These are phyloP conservation scores for Phytopythium vexans DNA, from an alignment of 352 stramenopile genomes.

Conservation along the genomic window DNA sequence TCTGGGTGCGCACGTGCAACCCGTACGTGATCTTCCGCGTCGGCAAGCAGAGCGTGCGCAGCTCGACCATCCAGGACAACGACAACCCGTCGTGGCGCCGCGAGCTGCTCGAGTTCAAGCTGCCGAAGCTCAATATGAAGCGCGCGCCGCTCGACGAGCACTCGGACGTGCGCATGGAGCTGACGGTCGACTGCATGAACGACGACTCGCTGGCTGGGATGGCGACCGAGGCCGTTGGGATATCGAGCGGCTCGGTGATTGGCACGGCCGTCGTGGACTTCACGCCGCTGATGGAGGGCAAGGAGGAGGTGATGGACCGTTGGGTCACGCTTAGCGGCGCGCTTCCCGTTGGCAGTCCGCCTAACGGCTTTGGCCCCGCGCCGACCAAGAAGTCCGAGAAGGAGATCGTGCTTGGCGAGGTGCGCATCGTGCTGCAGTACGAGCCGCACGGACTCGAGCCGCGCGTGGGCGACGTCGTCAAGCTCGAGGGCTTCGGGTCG, in stretches of 20 bases:
- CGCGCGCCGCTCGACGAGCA: conserved; percentile 51
- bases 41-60: conserved; percentile 64
- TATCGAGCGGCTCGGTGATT: conserved; percentile 73
- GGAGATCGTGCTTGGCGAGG: conserved; percentile 59
- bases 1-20: conserved; percentile 80
- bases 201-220: conserved; percentile 75
- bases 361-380: background rate
- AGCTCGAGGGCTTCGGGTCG: conserved; percentile 71
- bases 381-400: conserved; percentile 43
- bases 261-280: conserved; percentile 67
- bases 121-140: conserved; percentile 68
- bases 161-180: conserved; percentile 69
- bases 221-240: conserved; percentile 75
- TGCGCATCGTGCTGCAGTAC: conserved; percentile 76
- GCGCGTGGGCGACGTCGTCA: conserved; percentile 62
- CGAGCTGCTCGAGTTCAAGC: conserved; percentile 72
- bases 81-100: conserved; percentile 75
- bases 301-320: conserved; percentile 75
- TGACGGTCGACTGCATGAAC: conserved; percentile 81
- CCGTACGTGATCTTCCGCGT: conserved; percentile 84
- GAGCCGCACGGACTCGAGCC: conserved; percentile 79
- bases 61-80: conserved; percentile 63
- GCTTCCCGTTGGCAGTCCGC: conserved; percentile 8
- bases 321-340: conserved; percentile 70
- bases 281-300: conserved; percentile 66